These are phyloP conservation scores for Kwoniella shivajii DNA, from an alignment of 1,284 basidiomycete genomes.

Conservation along the genomic window DNA sequence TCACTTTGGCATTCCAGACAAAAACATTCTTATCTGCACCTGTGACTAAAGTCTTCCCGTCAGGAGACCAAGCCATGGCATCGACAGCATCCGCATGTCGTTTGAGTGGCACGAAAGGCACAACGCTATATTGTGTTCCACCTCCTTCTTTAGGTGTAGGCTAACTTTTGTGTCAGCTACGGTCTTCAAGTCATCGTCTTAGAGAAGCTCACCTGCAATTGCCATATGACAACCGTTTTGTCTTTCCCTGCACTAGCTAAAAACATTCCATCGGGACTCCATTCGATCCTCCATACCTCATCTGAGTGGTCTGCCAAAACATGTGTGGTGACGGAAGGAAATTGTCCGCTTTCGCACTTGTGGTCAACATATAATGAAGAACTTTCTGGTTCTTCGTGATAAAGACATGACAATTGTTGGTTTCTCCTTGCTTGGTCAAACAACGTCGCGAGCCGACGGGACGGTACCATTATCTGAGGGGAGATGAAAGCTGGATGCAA, in stretches of 20 bases:
- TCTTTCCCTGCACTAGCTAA: conserved; percentile 89
- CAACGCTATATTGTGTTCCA: conserved; percentile 27
- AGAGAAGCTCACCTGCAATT: conserved; percentile 65
- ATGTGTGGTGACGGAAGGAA: conserved; percentile 81
- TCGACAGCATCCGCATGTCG: conserved; percentile 79
- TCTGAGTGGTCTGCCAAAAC: conserved; percentile 83
- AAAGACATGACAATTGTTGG: conserved; percentile 76
- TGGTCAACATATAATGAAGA: conserved; percentile 88
- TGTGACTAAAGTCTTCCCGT: conserved; percentile 79
- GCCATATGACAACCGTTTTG: conserved; percentile 86
- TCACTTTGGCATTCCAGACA: conserved; percentile 83
- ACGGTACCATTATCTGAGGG: conserved; percentile 87
- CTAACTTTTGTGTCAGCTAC: not conserved
- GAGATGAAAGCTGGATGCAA: conserved; percentile 86
- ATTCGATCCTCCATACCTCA: conserved; percentile 94
- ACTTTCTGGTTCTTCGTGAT: conserved; percentile 66
- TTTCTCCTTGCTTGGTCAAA: conserved; percentile 81
- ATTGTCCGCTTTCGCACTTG: conserved; percentile 72
- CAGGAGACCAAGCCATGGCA: conserved; percentile 84
- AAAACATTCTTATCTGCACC: conserved; percentile 76
- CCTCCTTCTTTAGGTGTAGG: conserved; percentile 19
- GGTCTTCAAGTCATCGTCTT: not conserved
- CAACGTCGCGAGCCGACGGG: conserved; percentile 78
- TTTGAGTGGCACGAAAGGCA: conserved; percentile 52
- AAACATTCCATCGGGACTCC: conserved; percentile 84